Conservation (phyloP, 495 filamentous ascomycete genomes). For the Ramalina intermedia region DNA sequence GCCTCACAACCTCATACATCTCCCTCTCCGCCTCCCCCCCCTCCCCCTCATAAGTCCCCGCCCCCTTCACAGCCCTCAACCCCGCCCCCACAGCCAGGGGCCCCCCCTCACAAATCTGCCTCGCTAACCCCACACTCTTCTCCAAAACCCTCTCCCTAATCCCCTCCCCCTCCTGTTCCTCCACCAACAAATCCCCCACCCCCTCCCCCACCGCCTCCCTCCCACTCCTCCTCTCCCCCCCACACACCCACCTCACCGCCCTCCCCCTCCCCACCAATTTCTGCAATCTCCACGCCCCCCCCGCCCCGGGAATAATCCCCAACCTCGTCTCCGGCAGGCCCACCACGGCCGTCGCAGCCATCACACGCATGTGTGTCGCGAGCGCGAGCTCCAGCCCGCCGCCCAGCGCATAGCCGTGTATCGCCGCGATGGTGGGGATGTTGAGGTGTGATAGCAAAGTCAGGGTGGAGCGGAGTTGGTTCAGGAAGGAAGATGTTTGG, state of each 20-base stretch:
- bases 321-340: constrained; percentile 82
- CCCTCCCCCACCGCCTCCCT: constrained; percentile 60
- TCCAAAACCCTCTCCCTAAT: constrained; percentile 52
- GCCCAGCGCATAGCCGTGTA: constrained; percentile 70
- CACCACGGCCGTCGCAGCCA: constrained; percentile 55
- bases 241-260: constrained; percentile 74
- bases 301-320: constrained; percentile 87
- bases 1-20: constrained; percentile 56
- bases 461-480: constrained; percentile 57
- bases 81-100: constrained; percentile 66
- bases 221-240: constrained; percentile 43
- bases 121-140: constrained; percentile 59
- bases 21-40: constrained; percentile 37
- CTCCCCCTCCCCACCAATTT: constrained; percentile 55
- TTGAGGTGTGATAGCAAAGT: constrained; percentile 50
- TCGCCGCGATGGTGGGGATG: constrained; percentile 77
- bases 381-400: constrained; percentile 87
- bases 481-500: constrained; percentile 64
- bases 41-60: constrained; percentile 14
- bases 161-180: constrained; percentile 69
- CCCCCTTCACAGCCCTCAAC: constrained; percentile 45
- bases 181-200: constrained; percentile 70
- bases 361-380: constrained; percentile 70
- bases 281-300: constrained; percentile 78
- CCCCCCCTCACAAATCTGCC: constrained; percentile 73